Base-by-base conservation (phyloP, 306 rosid genomes). In the Begonia fuchsioides region DNA sequence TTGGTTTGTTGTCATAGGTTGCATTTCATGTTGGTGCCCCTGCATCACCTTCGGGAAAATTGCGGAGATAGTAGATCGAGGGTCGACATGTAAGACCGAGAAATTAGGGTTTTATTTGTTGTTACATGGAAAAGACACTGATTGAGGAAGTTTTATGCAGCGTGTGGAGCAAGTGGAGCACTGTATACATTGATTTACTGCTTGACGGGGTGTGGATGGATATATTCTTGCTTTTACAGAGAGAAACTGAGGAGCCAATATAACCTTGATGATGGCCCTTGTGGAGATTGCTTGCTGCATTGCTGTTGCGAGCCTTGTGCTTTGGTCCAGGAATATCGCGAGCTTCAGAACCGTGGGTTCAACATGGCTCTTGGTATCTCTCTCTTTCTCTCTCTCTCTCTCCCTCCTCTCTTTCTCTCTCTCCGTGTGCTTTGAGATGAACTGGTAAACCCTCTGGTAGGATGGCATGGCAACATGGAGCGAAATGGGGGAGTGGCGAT, bases 251-350 rank as follows among this genome's bases (percentile, higher is more conserved):
- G 87, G 40, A 49, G 32, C 6, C 84, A 87, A 3, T 44, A 67
- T 40, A 10, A 19, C 16, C 51, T 76, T 19, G 14, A 58, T 6
- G 74, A 67, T 13, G 49, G 17, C 8, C 76, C 58, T 2, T 87
- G 94, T 12, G n/a, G 51, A 0, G 93, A 83, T 54, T 80, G 86
- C 41, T 46, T 76, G 39, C 20, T 55, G 39, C 94, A 83, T 17
- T 80, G 62, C 43, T 80, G 13, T 65, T 87, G 93, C 17, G 82
- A 71, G 68, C 0, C 0, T 1, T 87, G 94, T 10, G 81, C 94
- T 2, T 32, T 87, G 44, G 73, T 79, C 56, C 94, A 83, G 53
- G 94, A 80, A 56, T 80, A 83, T n/a, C 94, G 94, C 7, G 88
- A 83, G 71, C 94, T 87, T 35, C 6, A 76, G 13, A 39, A 32